Evolutionary conservation across 2,329 filamentous ascomycete genomes (phyloP).

Genomic region (Trichoderma arundinaceum): DNA sequence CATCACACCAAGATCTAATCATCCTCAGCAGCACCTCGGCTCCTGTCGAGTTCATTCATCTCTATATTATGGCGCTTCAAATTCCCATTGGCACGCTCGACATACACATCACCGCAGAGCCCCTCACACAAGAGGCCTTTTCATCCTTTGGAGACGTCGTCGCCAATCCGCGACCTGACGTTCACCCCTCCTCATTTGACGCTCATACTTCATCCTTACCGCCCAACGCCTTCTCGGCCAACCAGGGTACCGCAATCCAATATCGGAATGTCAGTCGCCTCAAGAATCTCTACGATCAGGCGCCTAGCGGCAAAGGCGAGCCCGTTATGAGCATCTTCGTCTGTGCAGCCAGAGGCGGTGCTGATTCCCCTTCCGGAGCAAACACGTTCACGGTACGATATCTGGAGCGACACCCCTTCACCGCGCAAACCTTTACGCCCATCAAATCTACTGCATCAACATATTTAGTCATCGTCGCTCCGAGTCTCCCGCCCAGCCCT

Average conservation of each 20-base stretch:
- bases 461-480: slow-evolving; percentile 90
- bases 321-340: slow-evolving; percentile 88
- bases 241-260: slow-evolving; percentile 89
- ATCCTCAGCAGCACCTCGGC: not conserved
- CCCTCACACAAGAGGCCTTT: slow-evolving; percentile 74
- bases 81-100: slow-evolving; percentile 37
- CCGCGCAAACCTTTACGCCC: slow-evolving; percentile 90
- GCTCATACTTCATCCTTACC: slow-evolving; percentile 48
- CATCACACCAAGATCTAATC: not conserved
- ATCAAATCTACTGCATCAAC: slow-evolving; percentile 59
- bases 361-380: slow-evolving; percentile 33
- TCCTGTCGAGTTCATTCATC: not conserved
- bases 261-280: slow-evolving; percentile 80
- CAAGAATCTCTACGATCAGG: slow-evolving; percentile 70
- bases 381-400: slow-evolving; percentile 66
- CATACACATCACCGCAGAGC: slow-evolving; percentile 59
- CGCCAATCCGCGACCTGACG: slow-evolving; percentile 68
- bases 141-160: slow-evolving; percentile 83
- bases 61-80: slow-evolving; percentile 38
- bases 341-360: slow-evolving; percentile 57
- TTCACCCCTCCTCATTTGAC: slow-evolving; percentile 56
- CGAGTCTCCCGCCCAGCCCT: slow-evolving; percentile 62
- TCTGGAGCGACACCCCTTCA: slow-evolving; percentile 91
- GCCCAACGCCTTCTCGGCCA: slow-evolving; percentile 64
- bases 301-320: slow-evolving; percentile 59